Percentiles rank a stretch among this genome's conserved stretches.
These are phyloP conservation scores for Metschnikowia baotianmanensis DNA, from an alignment of 805 yeast species.

Conservation along the genomic window DNA sequence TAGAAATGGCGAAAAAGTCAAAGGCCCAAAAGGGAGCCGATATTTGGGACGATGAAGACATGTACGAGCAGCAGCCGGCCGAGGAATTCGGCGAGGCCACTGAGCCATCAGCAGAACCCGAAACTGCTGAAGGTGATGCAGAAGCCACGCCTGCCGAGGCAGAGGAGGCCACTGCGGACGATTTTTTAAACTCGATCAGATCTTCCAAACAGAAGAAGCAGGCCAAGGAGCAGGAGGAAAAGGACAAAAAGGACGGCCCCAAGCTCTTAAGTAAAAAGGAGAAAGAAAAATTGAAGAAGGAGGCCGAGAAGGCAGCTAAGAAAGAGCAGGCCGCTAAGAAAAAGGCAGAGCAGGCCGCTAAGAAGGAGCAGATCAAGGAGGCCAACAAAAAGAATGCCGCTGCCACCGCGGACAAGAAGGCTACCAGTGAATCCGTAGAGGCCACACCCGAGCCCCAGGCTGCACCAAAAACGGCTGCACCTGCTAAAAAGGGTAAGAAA, in stretches of 20 bases:
- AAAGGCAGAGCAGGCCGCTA: conserved; percentile 65
- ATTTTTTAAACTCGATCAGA: conserved; percentile 81
- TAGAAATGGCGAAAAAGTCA: conserved; percentile 48
- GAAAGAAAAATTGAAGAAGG: conserved; percentile 93
- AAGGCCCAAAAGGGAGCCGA: conserved; percentile 70
- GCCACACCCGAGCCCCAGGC: conserved; percentile 34
- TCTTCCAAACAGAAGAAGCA: conserved; percentile 76
- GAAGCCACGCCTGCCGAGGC: conserved; percentile 4
- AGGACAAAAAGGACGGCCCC: conserved; percentile 54
- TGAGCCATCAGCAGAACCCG: conserved; percentile 19
- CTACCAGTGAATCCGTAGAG: conserved; percentile 22
- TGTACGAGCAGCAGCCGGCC: conserved; percentile 37
- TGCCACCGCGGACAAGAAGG: conserved; percentile 26
- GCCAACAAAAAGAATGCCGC: conserved; percentile 45
- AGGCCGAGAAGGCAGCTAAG: conserved; percentile 85
- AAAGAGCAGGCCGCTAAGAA: conserved; percentile 85
- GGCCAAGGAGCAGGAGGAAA: conserved; percentile 60
- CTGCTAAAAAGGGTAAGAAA: conserved; percentile 60
- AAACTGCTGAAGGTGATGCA: conserved; percentile 17
- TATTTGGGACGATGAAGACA: conserved; percentile 78
- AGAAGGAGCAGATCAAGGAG: conserved; percentile 55
- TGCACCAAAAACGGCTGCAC: conserved; percentile 33
- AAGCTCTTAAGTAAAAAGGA: conserved; percentile 88
- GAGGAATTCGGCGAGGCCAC: conserved; percentile 32
- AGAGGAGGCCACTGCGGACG: conserved; percentile 27